Conservation (phyloP, 2,329 filamentous ascomycete species). For the Fusarium abutilonis region DNA sequence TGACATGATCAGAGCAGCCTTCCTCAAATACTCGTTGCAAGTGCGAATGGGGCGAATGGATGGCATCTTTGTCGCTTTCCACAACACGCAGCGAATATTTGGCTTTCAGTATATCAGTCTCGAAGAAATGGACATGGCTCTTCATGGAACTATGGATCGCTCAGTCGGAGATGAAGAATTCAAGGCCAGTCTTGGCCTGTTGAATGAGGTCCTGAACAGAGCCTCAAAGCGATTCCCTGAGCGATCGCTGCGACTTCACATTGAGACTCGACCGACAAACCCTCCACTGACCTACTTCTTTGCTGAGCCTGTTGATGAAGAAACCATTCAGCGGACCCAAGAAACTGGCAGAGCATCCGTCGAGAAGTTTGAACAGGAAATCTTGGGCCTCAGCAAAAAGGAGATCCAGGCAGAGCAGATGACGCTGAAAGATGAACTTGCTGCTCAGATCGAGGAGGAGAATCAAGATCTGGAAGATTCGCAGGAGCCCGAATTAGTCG, state of each 20-base stretch:
- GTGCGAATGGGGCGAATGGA: conserved; percentile 98
- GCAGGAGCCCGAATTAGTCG: not conserved
- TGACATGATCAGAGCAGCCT: conserved; percentile 94
- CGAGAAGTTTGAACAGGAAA: conserved; percentile 72
- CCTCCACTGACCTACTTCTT: conserved; percentile 86
- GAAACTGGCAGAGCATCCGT: conserved; percentile 70
- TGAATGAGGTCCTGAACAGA: conserved; percentile 81
- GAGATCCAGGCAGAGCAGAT: conserved; percentile 43
- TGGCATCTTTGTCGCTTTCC: conserved; percentile 95
- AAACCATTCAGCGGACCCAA: conserved; percentile 80
- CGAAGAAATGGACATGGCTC: conserved; percentile 84
- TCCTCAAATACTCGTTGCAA: conserved; percentile 96
- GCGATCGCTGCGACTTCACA: conserved; percentile 79
- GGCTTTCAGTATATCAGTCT: conserved; percentile 95
- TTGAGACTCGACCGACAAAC: conserved; percentile 74
- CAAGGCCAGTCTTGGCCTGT: conserved; percentile 77
- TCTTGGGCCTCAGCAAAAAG: conserved; percentile 61
- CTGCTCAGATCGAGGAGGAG: conserved; percentile 20
- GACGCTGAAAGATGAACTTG: conserved; percentile 7
- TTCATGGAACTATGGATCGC: conserved; percentile 80
- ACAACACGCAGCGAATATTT: conserved; percentile 95
- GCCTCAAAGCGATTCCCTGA: conserved; percentile 80
- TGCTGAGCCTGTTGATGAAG: conserved; percentile 81
- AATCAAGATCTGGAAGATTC: conserved; percentile 33
- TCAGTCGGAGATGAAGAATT: conserved; percentile 85